phyloP scores from a whole-genome alignment of 2,329 filamentous ascomycete species.

The Aspergillus aculeatinus region DNA sequence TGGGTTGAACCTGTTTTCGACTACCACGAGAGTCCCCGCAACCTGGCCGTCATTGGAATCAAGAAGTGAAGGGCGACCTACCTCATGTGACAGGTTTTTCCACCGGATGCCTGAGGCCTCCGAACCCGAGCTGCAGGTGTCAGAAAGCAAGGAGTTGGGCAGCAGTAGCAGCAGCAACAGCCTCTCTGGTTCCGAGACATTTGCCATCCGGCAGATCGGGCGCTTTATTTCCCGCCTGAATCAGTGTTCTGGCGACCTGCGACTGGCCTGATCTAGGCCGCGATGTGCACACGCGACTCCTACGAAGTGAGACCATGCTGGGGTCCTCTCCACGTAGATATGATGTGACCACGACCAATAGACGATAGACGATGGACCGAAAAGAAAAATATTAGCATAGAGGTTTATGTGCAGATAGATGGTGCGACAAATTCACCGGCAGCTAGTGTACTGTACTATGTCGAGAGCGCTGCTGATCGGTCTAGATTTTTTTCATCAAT shows the following conservation, averaged over 20 bases:
- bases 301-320: neutral
- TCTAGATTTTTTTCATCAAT: neutral
- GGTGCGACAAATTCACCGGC: neutral
- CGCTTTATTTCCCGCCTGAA: neutral
- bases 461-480: neutral
- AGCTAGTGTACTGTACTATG: neutral
- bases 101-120: neutral
- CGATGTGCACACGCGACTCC: neutral
- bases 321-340: neutral
- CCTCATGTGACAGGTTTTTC: neutral
- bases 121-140: neutral
- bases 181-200: neutral
- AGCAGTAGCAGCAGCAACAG: neutral
- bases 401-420: neutral
- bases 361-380: neutral
- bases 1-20: constrained; percentile 97
- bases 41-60: constrained; percentile 88
- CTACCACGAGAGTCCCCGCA: constrained; percentile 79
- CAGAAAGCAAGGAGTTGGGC: neutral
- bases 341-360: constrained; percentile 6
- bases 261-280: neutral
- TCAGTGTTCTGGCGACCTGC: neutral
- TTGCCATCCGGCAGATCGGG: neutral
- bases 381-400: neutral
- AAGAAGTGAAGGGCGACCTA: constrained; percentile 55